Base-by-base conservation (phyloP, 2,329 filamentous ascomycete species). In the Trichoderma harzianum region DNA sequence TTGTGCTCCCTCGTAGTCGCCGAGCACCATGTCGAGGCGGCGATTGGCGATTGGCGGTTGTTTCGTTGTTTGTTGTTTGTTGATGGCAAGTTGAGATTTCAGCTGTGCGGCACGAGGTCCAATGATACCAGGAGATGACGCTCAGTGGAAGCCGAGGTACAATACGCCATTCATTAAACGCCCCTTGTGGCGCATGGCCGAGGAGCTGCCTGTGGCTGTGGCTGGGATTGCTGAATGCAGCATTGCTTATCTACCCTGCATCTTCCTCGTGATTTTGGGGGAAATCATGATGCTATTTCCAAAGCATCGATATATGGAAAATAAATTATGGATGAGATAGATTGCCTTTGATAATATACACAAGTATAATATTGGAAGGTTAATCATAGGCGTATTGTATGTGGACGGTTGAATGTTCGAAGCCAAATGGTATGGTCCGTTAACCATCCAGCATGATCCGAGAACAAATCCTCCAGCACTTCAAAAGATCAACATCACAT, bases 111-210 rank as follows among this genome's bases (percentile, higher is more conserved):
- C 34, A 68, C 34, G 55, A 60, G 64, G 24, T 68, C 30, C 47
- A 57, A 58, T 69, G 36, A 47, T 34, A n/a, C 21, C 55, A 32
- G 14, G 51, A 57, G 36, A 69, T 69, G 66, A 69, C 66, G 66
- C 55, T 69, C 58, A 26, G 53, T 11, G 55, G 51, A 69, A 61
- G 66, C 66, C 66, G 66, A 69, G 66, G 66, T 69, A 58, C n/a
- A 0, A 39, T 36, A 36, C 34, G 60, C 60, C 60, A 43, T 43
- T 43, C 30, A 60, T 30, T 5, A 14, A 14, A 60, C 65, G 65
- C 65, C 66, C 55, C 26, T 60, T 69, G 66, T 69, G 66, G 66
- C 66, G 55, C 66, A 34, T 21, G 36, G 36, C 55, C 26, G 5
- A 21, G 21, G 55, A 30, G n/a, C 12, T 8, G 16, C 26, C 26